Percentiles rank a stretch among this genome's conserved stretches.
Conservation (phyloP, 2,329 filamentous ascomycete species). For the Fusarium sp. region DNA sequence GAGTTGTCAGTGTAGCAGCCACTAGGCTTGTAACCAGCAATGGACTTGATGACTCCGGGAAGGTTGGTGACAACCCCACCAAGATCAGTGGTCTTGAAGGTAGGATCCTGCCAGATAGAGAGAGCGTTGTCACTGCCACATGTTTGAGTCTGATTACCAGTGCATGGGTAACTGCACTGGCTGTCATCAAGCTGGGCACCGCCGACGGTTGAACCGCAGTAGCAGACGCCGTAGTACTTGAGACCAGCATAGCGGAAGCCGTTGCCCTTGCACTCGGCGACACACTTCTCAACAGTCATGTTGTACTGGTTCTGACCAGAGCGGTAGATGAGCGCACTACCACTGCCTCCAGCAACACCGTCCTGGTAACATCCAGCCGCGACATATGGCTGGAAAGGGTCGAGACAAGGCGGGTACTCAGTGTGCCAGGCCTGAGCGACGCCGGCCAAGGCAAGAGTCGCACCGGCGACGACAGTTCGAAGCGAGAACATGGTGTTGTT, state of each 20-base stretch:
- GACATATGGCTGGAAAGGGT: slow-evolving; percentile 59
- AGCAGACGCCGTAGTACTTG: slow-evolving; percentile 64
- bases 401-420: slow-evolving; percentile 58
- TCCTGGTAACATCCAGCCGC: slow-evolving; percentile 62
- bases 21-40: slow-evolving; percentile 66
- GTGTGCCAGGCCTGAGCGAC: slow-evolving; percentile 55
- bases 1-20: slow-evolving; percentile 69
- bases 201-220: slow-evolving; percentile 63
- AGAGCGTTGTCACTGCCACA: slow-evolving; percentile 62
- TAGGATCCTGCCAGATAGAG: slow-evolving; percentile 62
- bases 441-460: slow-evolving; percentile 53
- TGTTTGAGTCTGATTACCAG: slow-evolving; percentile 55
- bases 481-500: slow-evolving; percentile 38
- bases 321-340: slow-evolving; percentile 57
- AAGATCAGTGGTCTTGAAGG: slow-evolving; percentile 55
- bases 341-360: slow-evolving; percentile 41
- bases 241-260: slow-evolving; percentile 63
- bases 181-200: slow-evolving; percentile 63
- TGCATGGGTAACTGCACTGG: slow-evolving; percentile 68
- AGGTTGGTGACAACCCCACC: slow-evolving; percentile 50
- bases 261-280: slow-evolving; percentile 63
- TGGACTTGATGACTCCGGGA: slow-evolving; percentile 48
- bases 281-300: slow-evolving; percentile 62
- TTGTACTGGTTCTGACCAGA: slow-evolving; percentile 51
- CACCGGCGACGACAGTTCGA: slow-evolving; percentile 49